Base-by-base conservation (phyloP, 208 protist species). In the Acanthamoeba royreba region DNA sequence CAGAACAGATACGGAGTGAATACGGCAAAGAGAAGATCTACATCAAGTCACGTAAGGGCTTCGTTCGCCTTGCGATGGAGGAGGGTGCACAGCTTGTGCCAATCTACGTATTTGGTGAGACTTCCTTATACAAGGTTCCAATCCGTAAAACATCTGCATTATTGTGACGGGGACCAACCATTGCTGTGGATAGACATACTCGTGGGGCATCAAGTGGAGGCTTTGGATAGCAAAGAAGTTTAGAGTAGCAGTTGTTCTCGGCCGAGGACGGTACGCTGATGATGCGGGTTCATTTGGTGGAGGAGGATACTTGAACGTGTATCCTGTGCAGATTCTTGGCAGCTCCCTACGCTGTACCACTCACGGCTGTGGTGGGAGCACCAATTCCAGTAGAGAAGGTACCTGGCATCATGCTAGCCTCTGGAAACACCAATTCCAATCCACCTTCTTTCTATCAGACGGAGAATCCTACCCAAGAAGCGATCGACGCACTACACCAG, bases 71-170 rank as follows among this genome's bases (percentile, higher is more conserved):
- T 5, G 79, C 79, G 19, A 31, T 88, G 79, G 79, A 88, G 42
- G 49, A 53, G 33, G 79, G 79, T 47, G 43, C 79, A 11, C 79
- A 31, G 3, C 28, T 88, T 13, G 79, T 88, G 4, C 79, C 79
- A 0, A 61, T 88, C 42, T 88, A 88, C 47, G 79, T 88, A 1
- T 88, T 88, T 38, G 79, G 79, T 11, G 79, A 88, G 47, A 88
- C 79, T 33, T 88, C 79, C 45, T 47, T 88, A n/a, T 88, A 88
- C 79, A 88, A 88, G 79, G 46, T 55, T 11, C 22, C 9, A 69
- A 31, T 7, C 9, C 33, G 8, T 28, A 69, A 69, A 9, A 17
- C 7, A 17, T 9, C 33, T 69, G 7, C 8, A 28, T 31, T 69
- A 33, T 7, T 69, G 13, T 69, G 58, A 69, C 58, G 49, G 15